Conservation (phyloP, 1,284 basidiomycete species). For the Irpex sp. region DNA sequence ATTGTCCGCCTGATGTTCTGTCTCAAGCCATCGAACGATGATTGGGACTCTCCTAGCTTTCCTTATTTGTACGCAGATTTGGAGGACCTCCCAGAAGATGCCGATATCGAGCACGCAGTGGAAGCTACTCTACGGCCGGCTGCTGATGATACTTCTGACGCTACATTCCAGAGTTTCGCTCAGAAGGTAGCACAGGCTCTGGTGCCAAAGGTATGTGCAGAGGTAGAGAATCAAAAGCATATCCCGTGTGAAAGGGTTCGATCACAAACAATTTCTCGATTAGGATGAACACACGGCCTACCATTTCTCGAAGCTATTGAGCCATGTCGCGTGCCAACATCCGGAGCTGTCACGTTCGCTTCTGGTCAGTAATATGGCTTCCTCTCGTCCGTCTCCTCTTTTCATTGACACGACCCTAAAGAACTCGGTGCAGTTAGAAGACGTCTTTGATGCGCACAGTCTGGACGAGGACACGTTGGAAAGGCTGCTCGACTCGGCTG, state of each 20-base stretch:
- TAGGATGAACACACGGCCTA: constrained; percentile 53
- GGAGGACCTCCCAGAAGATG: constrained; percentile 38
- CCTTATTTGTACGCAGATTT: constrained; percentile 61
- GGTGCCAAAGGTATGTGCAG: constrained; percentile 42
- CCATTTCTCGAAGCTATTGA: constrained; percentile 52
- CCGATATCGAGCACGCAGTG: constrained; percentile 50
- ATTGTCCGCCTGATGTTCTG: constrained; percentile 69
- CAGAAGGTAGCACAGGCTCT: constrained; percentile 45
- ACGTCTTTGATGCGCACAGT: constrained; percentile 46
- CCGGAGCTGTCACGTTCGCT: constrained; percentile 37
- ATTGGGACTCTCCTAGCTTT: constrained; percentile 71
- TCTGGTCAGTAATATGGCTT: constrained; percentile 30
- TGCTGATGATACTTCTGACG: constrained; percentile 41
- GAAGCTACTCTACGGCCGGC: constrained; percentile 49
- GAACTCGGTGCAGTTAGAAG: constrained; percentile 48
- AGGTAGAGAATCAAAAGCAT: too few species aligned
- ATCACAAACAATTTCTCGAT: background rate
- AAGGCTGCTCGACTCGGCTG: constrained; percentile 52
- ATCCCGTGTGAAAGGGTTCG: too few species aligned
- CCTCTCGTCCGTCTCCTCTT: background rate
- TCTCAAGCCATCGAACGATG: constrained; percentile 64
- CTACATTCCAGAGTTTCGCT: constrained; percentile 48
- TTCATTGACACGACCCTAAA: constrained; percentile 19
- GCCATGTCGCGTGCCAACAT: constrained; percentile 57
- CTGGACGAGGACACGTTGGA: constrained; percentile 52